Evolutionary conservation across 2,329 filamentous ascomycete genomes (phyloP).

Genomic region (Lanzia echinophila): DNA sequence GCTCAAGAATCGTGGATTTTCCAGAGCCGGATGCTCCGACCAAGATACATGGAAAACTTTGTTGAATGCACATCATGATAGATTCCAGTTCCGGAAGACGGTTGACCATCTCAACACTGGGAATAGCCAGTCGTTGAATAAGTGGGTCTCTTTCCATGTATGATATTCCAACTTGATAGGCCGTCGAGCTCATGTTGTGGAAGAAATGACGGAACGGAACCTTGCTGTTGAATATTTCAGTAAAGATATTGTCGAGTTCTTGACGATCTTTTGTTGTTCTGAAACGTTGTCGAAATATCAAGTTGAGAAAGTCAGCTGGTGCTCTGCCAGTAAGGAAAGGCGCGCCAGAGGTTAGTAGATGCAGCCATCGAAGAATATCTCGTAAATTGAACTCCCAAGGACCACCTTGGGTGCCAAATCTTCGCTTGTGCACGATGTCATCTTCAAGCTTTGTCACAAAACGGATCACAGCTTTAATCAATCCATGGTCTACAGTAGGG

Average conservation of each 20-base stretch:
- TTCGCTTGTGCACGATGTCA: conserved; percentile 53
- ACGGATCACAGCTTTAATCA: conserved; percentile 61
- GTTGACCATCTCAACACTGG: conserved; percentile 42
- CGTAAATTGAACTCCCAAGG: conserved; percentile 97
- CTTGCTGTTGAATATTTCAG: conserved; percentile 48
- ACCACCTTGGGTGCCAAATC: conserved; percentile 57
- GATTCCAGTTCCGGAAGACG: conserved; percentile 75
- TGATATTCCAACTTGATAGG: conserved; percentile 76
- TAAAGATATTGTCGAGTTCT: conserved; percentile 60
- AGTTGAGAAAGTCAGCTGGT: conserved; percentile 68
- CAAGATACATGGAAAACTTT: conserved; percentile 82
- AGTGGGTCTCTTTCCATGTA: conserved; percentile 55
- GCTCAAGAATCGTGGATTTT: conserved; percentile 73
- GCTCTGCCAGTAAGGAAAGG: conserved; percentile 54
- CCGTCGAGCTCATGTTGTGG: conserved; percentile 58
- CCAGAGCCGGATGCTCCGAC: conserved; percentile 80
- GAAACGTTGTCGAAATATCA: conserved; percentile 84
- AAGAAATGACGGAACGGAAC: conserved; percentile 53
- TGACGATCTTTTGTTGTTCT: conserved; percentile 62
- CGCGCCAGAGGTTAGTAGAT: conserved; percentile 56
- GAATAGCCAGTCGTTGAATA: conserved; percentile 45
- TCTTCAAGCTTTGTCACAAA: conserved; percentile 79
- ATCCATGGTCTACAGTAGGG: conserved; percentile 50
- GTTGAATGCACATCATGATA: conserved; percentile 76
- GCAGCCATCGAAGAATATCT: conserved; percentile 83